Conservation (phyloP, 1,139 yeast genomes). For the Wickerhamiella pararugosa region DNA sequence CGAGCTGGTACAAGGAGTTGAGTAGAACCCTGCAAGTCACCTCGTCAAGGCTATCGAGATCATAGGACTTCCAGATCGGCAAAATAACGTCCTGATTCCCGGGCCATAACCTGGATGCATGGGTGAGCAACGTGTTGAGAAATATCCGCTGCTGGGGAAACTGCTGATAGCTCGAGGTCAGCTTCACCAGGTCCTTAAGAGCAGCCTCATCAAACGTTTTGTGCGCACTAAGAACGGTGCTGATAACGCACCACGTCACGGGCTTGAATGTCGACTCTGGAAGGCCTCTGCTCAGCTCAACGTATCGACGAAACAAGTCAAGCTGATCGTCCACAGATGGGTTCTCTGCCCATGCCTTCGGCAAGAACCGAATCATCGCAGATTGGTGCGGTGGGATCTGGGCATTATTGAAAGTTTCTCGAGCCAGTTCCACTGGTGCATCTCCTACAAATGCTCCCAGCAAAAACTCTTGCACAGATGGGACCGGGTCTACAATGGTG, state of each 20-base stretch:
- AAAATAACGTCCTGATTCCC: conserved; percentile 48
- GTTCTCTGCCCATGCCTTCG: conserved; percentile 44
- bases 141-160: conserved; percentile 52
- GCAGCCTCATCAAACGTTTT: conserved; percentile 39
- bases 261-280: conserved; percentile 50
- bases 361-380: conserved; percentile 50
- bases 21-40: conserved; percentile 65
- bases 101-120: conserved; percentile 44
- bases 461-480: conserved; percentile 6
- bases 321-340: conserved; percentile 43
- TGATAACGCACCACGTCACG: conserved; percentile 53
- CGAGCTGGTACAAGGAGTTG: conserved; percentile 58
- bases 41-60: conserved; percentile 44
- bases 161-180: conserved; percentile 45
- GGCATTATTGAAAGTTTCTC: conserved; percentile 60
- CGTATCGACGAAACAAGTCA: conserved; percentile 50
- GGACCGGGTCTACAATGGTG: conserved; percentile 42
- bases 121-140: conserved; percentile 61
- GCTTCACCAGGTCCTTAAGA: conserved; percentile 40
- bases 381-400: conserved; percentile 60
- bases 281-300: conserved; percentile 24
- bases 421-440: conserved; percentile 57
- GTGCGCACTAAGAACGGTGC: conserved; percentile 37
- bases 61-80: conserved; percentile 48
- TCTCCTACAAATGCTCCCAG: conserved; percentile 53